Conservation (phyloP, 192 early-diverging fungal species). For the Coemansia sp. region DNA sequence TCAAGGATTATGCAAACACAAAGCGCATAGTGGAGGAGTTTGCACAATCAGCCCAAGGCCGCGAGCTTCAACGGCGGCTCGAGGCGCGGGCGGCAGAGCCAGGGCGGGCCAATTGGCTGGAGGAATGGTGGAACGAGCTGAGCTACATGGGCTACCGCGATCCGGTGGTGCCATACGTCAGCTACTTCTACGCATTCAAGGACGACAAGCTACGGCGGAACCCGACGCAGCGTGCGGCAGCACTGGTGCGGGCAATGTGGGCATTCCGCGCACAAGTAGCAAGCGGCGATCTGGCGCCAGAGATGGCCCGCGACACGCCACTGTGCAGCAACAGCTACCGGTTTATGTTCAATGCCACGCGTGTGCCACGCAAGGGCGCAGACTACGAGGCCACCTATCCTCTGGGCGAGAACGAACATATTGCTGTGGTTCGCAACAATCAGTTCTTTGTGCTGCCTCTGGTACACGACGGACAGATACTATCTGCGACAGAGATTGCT, state of each 20-base stretch:
- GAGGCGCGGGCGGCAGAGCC: constrained; percentile 70
- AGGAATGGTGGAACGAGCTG: constrained; percentile 97
- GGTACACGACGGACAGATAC: constrained; percentile 71
- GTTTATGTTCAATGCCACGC: constrained; percentile 96
- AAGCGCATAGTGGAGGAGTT: constrained; percentile 73
- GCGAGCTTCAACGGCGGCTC: constrained; percentile 83
- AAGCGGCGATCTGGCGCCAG: constrained; percentile 76
- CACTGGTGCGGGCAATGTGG: constrained; percentile 84
- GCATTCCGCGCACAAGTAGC: constrained; percentile 82
- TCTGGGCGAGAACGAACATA: constrained; percentile 74
- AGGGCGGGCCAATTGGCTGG: constrained; percentile 83
- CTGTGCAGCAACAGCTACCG: constrained; percentile 91
- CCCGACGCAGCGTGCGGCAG: constrained; percentile 82
- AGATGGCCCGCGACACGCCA: constrained; percentile 73
- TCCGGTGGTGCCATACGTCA: constrained; percentile 92
- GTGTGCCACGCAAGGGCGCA: constrained; percentile 82
- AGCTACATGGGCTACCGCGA: constrained; percentile 96
- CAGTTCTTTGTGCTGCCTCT: constrained; percentile 83
- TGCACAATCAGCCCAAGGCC: constrained; percentile 76
- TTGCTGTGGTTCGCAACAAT: constrained; percentile 87
- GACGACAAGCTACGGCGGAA: constrained; percentile 81
- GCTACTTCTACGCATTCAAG: constrained; percentile 94
- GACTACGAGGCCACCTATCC: constrained; percentile 77
- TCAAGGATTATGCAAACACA: constrained; percentile 70
- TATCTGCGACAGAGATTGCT: constrained; percentile 84